A percentile compares a stretch with the other conserved stretches of the same genome.
Evolutionary conservation across 768 basidiomycete species (phyloP).

Genomic region (Cytidiella melzeri): DNA sequence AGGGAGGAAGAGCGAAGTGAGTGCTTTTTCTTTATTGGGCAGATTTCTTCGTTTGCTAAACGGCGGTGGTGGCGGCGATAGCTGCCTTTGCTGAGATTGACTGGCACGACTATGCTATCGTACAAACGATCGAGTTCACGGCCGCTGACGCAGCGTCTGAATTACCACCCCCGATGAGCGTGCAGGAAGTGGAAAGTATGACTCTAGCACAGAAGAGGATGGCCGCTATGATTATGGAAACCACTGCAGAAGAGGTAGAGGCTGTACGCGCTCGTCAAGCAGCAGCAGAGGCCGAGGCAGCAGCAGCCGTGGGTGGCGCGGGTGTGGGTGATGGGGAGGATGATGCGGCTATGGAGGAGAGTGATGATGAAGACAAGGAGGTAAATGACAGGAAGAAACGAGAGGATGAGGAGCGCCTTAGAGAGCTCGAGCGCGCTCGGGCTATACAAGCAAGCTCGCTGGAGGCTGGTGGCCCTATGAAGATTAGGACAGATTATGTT

Average conservation of each 20-base stretch:
- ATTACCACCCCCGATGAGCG: slow-evolving; percentile 93
- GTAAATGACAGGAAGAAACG: slow-evolving; percentile 52
- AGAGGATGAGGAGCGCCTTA: slow-evolving; percentile 66
- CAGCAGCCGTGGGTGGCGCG: slow-evolving; percentile 65
- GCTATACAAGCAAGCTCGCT: slow-evolving; percentile 75
- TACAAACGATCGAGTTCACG: slow-evolving; percentile 97
- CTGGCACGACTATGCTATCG: slow-evolving; percentile 99
- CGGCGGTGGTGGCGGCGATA: too few species aligned
- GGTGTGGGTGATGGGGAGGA: slow-evolving; percentile 54
- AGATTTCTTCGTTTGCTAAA: too few species aligned
- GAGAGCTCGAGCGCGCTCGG: slow-evolving; percentile 69
- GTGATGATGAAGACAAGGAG: slow-evolving; percentile 71
- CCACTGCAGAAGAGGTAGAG: slow-evolving; percentile 81
- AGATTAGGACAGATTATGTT: slow-evolving; percentile 94
- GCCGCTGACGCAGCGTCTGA: slow-evolving; percentile 85
- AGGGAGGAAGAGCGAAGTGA: slow-evolving; percentile 84
- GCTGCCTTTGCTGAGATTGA: slow-evolving; percentile 97
- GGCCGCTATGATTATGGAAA: slow-evolving; percentile 98
- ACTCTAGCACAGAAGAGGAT: slow-evolving; percentile 95
- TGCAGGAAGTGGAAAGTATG: slow-evolving; percentile 94
- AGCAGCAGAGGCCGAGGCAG: slow-evolving; percentile 80
- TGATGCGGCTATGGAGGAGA: slow-evolving; percentile 75
- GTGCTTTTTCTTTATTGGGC: too few species aligned
- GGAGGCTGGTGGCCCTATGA: slow-evolving; percentile 77
- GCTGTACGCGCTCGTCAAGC: slow-evolving; percentile 76